Evolutionary conservation across 2,329 filamentous ascomycete species (phyloP).

Genomic region (Fusarium fujikuroi): DNA sequence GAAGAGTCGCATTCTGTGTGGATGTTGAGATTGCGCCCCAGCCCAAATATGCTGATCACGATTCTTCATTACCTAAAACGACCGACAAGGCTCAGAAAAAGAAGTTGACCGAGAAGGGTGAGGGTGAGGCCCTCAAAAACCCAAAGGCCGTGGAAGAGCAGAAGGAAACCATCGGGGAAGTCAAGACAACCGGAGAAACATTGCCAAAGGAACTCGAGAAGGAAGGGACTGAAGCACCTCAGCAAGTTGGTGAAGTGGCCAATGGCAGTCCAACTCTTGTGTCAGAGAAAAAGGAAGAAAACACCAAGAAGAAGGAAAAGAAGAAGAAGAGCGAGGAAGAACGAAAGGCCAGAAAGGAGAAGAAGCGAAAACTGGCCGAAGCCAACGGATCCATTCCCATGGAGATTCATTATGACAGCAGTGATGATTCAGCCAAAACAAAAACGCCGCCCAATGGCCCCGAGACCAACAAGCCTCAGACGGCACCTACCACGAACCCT

Average conservation of each 20-base stretch:
- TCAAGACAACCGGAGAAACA: constrained; percentile 56
- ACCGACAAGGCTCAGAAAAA: constrained; percentile 67
- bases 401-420: constrained; percentile 79
- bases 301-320: constrained; percentile 86
- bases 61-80: constrained; percentile 52
- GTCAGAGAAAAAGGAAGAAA: constrained; percentile 53
- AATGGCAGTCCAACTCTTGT: constrained; percentile 35
- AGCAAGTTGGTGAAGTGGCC: constrained; percentile 42
- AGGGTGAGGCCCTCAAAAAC: constrained; percentile 78
- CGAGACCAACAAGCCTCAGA: constrained; percentile 44
- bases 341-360: constrained; percentile 90
- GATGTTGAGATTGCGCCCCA: constrained; percentile 96
- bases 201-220: constrained; percentile 55
- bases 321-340: constrained; percentile 96
- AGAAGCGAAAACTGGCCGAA: constrained; percentile 84
- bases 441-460: constrained; percentile 27
- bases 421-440: constrained; percentile 62
- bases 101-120: constrained; percentile 74
- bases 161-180: constrained; percentile 51
- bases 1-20: constrained; percentile 93
- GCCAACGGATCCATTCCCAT: constrained; percentile 88
- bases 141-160: constrained; percentile 67
- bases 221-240: constrained; percentile 44
- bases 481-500: constrained; percentile 84
- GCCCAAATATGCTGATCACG: constrained; percentile 77